Evolutionary conservation across 129 eudicot genomes (phyloP).

Genomic region (Flaveria linearis): DNA sequence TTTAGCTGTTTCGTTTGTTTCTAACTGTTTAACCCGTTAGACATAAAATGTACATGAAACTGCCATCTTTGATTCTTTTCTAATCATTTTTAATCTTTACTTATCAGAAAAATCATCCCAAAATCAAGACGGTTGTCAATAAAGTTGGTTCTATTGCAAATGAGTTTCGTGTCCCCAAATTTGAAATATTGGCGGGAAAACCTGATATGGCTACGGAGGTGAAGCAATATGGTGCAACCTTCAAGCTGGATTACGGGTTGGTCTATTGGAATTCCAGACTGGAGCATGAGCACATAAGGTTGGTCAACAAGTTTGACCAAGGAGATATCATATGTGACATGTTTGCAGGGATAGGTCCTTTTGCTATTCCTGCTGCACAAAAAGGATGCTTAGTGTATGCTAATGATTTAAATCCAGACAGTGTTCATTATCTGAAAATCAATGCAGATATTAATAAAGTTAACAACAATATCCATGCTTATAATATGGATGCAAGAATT

Average conservation of each 20-base stretch:
- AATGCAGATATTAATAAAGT: constrained; percentile 90
- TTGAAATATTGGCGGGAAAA: constrained; percentile 85
- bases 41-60: neutral
- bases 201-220: constrained; percentile 88
- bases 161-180: constrained; percentile 95
- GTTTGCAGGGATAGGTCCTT: constrained; percentile 99
- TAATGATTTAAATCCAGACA: constrained; percentile 94
- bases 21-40: neutral
- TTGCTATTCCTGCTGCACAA: constrained; percentile 96
- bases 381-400: constrained; percentile 93
- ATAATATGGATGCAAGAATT: constrained; percentile 84
- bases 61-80: neutral
- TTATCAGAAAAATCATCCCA: constrained; percentile 82
- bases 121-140: constrained; percentile 83
- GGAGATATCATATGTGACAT: constrained; percentile 89
- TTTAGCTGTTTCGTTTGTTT: neutral
- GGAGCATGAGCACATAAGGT: constrained; percentile 90
- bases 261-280: constrained; percentile 98
- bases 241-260: constrained; percentile 90
- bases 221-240: constrained; percentile 91
- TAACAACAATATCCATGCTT: constrained; percentile 48
- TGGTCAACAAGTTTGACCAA: constrained; percentile 64
- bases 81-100: constrained; percentile 10
- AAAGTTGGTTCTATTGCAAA: constrained; percentile 86
- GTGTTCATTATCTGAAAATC: constrained; percentile 67